Evolutionary conservation across 2,329 filamentous ascomycete species (phyloP), one percentile per base, ranked within the genome.

Genomic region (Sporothrix humicola): DNA sequence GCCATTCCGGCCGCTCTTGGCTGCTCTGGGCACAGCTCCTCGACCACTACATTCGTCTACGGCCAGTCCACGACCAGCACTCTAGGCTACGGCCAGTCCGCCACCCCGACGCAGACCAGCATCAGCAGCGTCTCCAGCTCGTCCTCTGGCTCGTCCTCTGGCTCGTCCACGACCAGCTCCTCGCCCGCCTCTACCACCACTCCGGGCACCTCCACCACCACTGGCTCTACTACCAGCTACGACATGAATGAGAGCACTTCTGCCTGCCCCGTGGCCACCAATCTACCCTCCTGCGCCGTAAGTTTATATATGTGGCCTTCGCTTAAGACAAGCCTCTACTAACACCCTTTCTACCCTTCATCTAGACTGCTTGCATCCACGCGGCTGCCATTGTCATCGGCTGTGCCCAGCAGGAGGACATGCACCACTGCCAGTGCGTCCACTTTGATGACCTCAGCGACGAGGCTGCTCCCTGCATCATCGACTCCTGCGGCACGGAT

Each of bases 361-460:
- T 6, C 0, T 26, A 50, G 42, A 50, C 20, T 10, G 15, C 42
- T 20, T 66, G 63, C 44, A 66, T 66, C 63, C 63, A 50, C 20
- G 8, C 63, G 44, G 63, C 63, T 10, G 63, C 44, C 42, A 48
- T 48, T 13, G 42, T 10, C 44, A 66, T 66, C 15, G 63, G 63
- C 13, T 68, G 65, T 52, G 65, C 65, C 46, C 23, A 31, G 44
- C 12, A 15, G 20, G 8, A 12, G 12, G 65, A 52, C 46, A 52
- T 52, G 44, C 65, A 68, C 65, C 65, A n/a, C 15, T 52, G 46
- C 23, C 65, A 68, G 65, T 68, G 65, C 46, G 5, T 50, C 23
- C 31, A 68, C 15, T 52, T n/a, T 15, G n/a, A 13, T 23, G 23
- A 13, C 6, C 46, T 68, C 3, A 52, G 65, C 23, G 23, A 31